Evolutionary conservation across 2,329 filamentous ascomycete species (phyloP), one percentile per base, ranked within the genome.

Genomic region (Mycosphaerelloides madeirae): DNA sequence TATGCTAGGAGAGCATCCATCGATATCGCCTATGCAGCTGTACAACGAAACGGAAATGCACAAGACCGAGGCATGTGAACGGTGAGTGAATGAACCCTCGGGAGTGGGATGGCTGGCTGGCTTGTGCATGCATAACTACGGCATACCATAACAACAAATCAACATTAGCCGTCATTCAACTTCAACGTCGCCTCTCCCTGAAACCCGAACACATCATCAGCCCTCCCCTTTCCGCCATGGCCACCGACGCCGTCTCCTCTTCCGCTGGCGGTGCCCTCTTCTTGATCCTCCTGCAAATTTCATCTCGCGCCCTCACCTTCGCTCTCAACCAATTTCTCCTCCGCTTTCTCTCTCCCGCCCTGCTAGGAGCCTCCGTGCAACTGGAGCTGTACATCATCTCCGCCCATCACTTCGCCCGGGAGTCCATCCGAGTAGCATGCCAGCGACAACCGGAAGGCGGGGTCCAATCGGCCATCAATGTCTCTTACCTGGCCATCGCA

Each of bases 371-470:
- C 4, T 85, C 90, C 2, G 84, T 90, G 0, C 93, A 96, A 65
- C 77, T 98, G 3, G 93, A 98, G 59, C 81, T 97, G 1, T 96
- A 90, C 65, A 90, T 91, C 48, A 84, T 95, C 34, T 88, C 89
- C 0, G 83, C 94, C n/a, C 76, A 98, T 1, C 96, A 95, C 67
- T 97, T 98, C 61, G 85, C 93, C 0, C 79, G 93, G 31, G 93
- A 98, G 68, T 91, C 85, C 59, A 71, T 97, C 38, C 84, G 93
- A 13, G 84, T 95, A n/a, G 89, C 91, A 19, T 80, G 95, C 29
- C 91, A 97, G 68, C 78, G 93, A 40, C 85, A 59, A 29, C 65
- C 70, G 6, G 65, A 71, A 52, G 65, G 66, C 20, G 60, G 60
- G 38, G 65, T 78, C 9, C 91, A 97, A 65, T 81, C 85, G 2